Evolutionary conservation across 805 yeast genomes (phyloP).

Genomic region (Cyberlindnera euphorbiae): DNA sequence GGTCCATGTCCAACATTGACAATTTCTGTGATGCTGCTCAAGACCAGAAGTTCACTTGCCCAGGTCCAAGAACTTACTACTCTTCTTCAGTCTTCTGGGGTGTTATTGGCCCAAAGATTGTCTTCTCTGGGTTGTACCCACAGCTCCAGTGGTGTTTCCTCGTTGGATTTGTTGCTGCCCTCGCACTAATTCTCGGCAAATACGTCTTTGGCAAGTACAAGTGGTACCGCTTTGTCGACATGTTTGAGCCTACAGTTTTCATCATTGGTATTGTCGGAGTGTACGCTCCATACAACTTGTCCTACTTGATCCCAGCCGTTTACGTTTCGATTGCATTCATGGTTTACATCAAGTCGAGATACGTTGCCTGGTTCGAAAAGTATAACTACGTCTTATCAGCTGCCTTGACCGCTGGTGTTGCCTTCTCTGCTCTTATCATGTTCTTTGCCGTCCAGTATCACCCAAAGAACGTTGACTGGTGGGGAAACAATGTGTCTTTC

Average conservation of each 20-base stretch:
- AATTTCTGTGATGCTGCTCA: conserved; percentile 33
- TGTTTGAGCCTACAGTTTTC: conserved; percentile 44
- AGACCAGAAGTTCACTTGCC: conserved; percentile 36
- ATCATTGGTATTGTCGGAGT: conserved; percentile 43
- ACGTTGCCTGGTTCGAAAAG: conserved; percentile 48
- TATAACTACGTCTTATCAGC: conserved; percentile 49
- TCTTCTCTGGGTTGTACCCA: conserved; percentile 58
- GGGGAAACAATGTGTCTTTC: conserved; percentile 51
- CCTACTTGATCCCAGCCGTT: conserved; percentile 29
- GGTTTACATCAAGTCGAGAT: conserved; percentile 36
- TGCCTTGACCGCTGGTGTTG: conserved; percentile 56
- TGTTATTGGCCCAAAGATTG: conserved; percentile 51
- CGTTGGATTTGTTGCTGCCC: conserved; percentile 40
- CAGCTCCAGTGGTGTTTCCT: conserved; percentile 60
- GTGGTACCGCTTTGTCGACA: conserved; percentile 7
- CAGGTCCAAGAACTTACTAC: conserved; percentile 38
- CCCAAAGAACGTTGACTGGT: conserved; percentile 45
- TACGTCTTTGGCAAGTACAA: conserved; percentile 19
- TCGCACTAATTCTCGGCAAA: conserved; percentile 27
- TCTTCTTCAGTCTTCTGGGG: conserved; percentile 44
- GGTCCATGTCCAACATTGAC: conserved; percentile 31
- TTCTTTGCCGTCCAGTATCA: conserved; percentile 49
- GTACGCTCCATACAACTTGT: conserved; percentile 48
- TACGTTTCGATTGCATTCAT: conserved; percentile 37
- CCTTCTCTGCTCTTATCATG: conserved; percentile 44